Evolutionary conservation across 2,329 filamentous ascomycete genomes (phyloP), one percentile per base, ranked within the genome.

Genomic region (Fusarium sp.): DNA sequence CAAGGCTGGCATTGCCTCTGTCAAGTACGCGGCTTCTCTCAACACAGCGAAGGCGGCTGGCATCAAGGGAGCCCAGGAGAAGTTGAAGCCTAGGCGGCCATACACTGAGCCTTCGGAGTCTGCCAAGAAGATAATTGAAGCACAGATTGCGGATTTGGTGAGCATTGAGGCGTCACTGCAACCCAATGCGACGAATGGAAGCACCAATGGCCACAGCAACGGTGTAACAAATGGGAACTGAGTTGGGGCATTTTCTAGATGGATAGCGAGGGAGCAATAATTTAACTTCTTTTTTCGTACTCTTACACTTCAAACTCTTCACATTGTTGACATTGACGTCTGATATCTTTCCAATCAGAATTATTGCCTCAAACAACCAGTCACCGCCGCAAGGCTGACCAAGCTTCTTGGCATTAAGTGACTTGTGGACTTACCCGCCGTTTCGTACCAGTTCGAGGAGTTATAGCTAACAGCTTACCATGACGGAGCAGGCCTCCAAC

Each of bases 1-100:
- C 77, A 93, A 94, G 81, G 86, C 88, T 7, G 92, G 92, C 3
- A 92, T 94, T 76, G 90, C 91, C 7, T 86, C 87, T 6, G 90
- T 89, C 16, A 94, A 94, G 82, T 93, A 92, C 80, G 92, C 91
- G 0, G 90, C 90, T 0, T 87, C 89, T 6, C 81, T 91, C 18
- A 90, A 88, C 71, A 90, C 89, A 37, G 92, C 91, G 3, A 86
- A 83, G 70, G 82, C 82, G 39, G 91, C 92, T 1, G 91, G 90
- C 0, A 89, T 94, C 37, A 86, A 89, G 69, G 87, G 85, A 9
- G 90, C 91, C 3, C 86, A 87, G 80, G 85, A 87, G 78, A 88
- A 88, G 81, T 80, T 93, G 81, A 83, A 82, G 81, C 91, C 91
- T 3, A 85, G 91, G 65, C 84, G 86, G 64, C 92, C 92, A 20